Evolutionary conservation across 1,284 basidiomycete species (phyloP), one percentile per base, ranked within the genome.

Genomic region (Apiotrichum domesticum): DNA sequence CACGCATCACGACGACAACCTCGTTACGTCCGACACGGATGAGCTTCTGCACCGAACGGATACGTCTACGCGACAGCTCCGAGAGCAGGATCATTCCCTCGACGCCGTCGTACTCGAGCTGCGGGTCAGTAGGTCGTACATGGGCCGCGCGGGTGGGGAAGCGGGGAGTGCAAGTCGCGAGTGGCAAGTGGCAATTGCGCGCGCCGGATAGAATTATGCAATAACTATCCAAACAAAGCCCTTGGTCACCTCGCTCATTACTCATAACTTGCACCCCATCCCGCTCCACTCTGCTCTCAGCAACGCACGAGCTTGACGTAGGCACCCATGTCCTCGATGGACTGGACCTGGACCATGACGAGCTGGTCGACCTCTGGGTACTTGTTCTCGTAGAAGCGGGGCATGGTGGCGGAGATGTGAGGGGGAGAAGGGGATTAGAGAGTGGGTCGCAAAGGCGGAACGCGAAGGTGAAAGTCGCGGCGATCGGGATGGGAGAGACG

Each of bases 41-140:
- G 56, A 98, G 84, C 77, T 98, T 98, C 77, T 98, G 95, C 51
- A 99, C 97, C 15, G 90, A 95, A 69, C 95, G 81, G 71, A 99
- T 99, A 77, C 96, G 95, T 74, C 96, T 83, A 70, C 96, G 81
- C 15, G 93, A 97, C 7, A 99, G 85, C 77, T 98, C 96, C 8
- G 95, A 97, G 29, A 98, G 85, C 35, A 98, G 79, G 67, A 99
- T 98, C 95, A 99, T 99, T 67, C 96, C 95, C 76, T 99, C 96
- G 58, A 95, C 96, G 74, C 94, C 94, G 78, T 98, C 95, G 74
- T 98, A 98, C 78, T 98, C 94, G 70, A 98, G 86, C 92, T 96
- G 75, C 29, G 34, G 21, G 37, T 42, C 13, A 13, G 7, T 13
- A 39, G 37, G 8, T 29, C 9, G 21, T 21, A 21, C 21, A 21